These are phyloP conservation scores for Aspergillus ostianus DNA, from an alignment of 495 filamentous ascomycete species.

Conservation along the genomic window DNA sequence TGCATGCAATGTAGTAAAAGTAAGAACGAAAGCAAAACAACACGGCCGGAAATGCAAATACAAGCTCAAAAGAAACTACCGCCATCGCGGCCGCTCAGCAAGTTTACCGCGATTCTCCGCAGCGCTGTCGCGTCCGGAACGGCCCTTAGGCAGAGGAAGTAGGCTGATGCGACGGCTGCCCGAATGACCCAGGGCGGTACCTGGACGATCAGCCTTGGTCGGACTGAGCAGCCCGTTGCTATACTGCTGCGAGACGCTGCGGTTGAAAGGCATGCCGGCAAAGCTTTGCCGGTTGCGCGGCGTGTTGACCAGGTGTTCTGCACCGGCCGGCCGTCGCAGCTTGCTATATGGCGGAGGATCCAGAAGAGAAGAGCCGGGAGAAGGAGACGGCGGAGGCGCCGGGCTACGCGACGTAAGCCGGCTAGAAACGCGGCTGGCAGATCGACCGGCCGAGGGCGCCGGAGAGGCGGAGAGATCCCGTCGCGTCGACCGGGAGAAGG, in stretches of 20 bases:
- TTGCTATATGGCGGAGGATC: slow-evolving; percentile 45
- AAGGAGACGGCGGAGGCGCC: slow-evolving; percentile 33
- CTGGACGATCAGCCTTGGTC: slow-evolving; percentile 39
- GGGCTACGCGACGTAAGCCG: slow-evolving; percentile 41
- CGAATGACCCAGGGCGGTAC: slow-evolving; percentile 46
- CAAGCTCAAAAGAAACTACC: slow-evolving; percentile 16
- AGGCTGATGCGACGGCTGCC: slow-evolving; percentile 49
- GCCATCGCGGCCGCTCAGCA: slow-evolving; percentile 40
- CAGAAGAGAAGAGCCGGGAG: slow-evolving; percentile 29
- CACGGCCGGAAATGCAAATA: slow-evolving; percentile 1
- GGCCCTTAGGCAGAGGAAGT: slow-evolving; percentile 41
- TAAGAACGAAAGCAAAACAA: slow-evolving; percentile 3
- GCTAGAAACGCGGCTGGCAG: slow-evolving; percentile 39
- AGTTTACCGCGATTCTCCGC: slow-evolving; percentile 28
- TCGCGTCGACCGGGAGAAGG: slow-evolving; percentile 24
- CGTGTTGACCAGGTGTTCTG: slow-evolving; percentile 25
- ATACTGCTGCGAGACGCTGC: slow-evolving; percentile 35
- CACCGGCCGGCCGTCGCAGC: slow-evolving; percentile 29
- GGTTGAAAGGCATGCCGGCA: slow-evolving; percentile 36
- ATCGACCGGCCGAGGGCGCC: slow-evolving; percentile 25
- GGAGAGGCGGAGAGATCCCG: slow-evolving; percentile 46
- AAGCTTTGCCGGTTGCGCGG: slow-evolving; percentile 46
- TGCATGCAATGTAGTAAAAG: not conserved
- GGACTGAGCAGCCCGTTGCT: slow-evolving; percentile 28
- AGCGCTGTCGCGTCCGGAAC: slow-evolving; percentile 28